Evolutionary conservation across 306 rosid species (phyloP).

Genomic region (Hippophae gyantsensis): DNA sequence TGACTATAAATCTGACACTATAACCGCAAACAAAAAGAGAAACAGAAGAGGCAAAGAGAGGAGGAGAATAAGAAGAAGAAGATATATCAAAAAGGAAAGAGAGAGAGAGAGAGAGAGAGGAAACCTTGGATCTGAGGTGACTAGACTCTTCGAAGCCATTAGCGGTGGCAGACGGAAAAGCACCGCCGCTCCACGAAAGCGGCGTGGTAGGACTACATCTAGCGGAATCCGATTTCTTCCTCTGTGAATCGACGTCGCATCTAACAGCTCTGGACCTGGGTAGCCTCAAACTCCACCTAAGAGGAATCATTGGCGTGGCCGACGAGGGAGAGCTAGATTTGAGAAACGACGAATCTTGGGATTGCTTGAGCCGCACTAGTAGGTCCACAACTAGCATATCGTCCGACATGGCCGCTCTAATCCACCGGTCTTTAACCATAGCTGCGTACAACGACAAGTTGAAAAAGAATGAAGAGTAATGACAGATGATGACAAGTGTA

Average conservation of each 20-base stretch:
- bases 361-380: constrained; percentile 54
- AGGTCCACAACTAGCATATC: constrained; percentile 59
- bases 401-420: constrained; percentile 55
- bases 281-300: constrained; percentile 53
- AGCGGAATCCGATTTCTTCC: constrained; percentile 44
- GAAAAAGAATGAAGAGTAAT: constrained; percentile 4
- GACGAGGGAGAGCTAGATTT: constrained; percentile 30
- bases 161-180: constrained; percentile 63
- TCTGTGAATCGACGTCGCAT: constrained; percentile 33
- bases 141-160: constrained; percentile 65
- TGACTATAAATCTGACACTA: constrained; percentile 11
- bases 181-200: constrained; percentile 84
- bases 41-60: background rate
- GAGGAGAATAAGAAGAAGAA: background rate
- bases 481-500: constrained; percentile 7
- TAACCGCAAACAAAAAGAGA: too few species aligned
- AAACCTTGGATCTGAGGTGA: constrained; percentile 85
- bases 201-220: constrained; percentile 94
- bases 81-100: background rate
- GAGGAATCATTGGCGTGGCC: constrained; percentile 12
- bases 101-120: background rate
- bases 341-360: constrained; percentile 29
- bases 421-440: constrained; percentile 57
- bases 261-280: constrained; percentile 37
- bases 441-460: constrained; percentile 4